Conservation (phyloP, 306 rosid species). For the Rosa rugosa region DNA sequence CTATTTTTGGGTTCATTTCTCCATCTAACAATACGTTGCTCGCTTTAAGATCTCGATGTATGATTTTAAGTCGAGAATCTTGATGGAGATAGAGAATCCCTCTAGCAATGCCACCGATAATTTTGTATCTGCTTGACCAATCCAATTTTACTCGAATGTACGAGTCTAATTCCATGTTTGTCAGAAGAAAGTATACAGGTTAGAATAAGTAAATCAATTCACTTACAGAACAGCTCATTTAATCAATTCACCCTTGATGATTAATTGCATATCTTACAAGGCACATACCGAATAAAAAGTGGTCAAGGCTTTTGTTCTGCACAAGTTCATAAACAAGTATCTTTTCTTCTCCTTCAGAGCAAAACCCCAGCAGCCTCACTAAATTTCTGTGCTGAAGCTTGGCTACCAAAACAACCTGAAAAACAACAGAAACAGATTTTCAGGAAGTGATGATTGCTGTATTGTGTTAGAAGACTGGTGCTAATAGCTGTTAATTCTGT, state of each 20-base stretch:
- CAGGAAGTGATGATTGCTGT: no score
- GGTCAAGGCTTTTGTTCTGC: conserved; percentile 4
- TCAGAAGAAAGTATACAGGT: not conserved
- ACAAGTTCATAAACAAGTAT: not conserved
- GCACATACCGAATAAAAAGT: not conserved
- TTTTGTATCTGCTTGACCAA: conserved; percentile 34
- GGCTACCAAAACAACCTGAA: no score
- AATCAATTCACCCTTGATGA: not conserved
- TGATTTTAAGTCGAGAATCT: conserved; percentile 37
- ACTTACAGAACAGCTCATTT: not conserved
- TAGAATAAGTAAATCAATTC: not conserved
- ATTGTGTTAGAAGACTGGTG: no score
- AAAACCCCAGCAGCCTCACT: not conserved
- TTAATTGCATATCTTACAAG: no score
- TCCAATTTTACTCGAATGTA: conserved; percentile 10
- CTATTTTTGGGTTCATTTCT: conserved; percentile 34
- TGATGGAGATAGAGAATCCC: conserved; percentile 36
- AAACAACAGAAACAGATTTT: no score
- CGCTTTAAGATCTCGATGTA: conserved; percentile 40
- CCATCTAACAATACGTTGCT: conserved; percentile 34
- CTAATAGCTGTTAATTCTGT: no score
- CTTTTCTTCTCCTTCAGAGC: conserved; percentile 6
- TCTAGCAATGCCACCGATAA: conserved; percentile 29
- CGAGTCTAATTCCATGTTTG: not conserved
- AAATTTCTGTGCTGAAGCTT: conserved; percentile 9